Percentiles rank a stretch among this genome's conserved stretches.
phyloP scores from a whole-genome alignment of 2,329 filamentous ascomycete genomes.

The Apiospora pterosperma region DNA sequence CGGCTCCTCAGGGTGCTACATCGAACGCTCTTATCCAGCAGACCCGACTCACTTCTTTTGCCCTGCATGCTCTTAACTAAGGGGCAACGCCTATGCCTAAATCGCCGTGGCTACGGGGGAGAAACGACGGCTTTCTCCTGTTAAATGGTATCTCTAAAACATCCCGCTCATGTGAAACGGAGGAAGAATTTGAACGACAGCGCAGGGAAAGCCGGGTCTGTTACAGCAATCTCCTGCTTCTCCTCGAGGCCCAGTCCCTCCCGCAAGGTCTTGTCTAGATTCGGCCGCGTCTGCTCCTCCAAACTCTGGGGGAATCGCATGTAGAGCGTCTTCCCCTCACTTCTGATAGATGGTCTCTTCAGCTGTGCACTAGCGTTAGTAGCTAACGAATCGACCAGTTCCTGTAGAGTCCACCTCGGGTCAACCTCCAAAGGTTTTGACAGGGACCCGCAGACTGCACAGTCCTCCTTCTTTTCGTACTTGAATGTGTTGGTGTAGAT shows the following conservation, averaged over 20 bases:
- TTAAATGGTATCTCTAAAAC: conserved; percentile 8
- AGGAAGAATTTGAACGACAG: conserved; percentile 60
- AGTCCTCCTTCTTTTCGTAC: conserved; percentile 91
- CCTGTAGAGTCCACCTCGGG: conserved; percentile 68
- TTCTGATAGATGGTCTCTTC: conserved; percentile 85
- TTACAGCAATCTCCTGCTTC: conserved; percentile 87
- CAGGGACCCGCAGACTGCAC: conserved; percentile 85
- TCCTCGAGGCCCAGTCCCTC: conserved; percentile 67
- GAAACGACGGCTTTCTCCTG: neutral
- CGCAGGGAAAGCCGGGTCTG: conserved; percentile 82
- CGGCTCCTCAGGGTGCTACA: neutral
- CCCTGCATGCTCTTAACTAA: neutral
- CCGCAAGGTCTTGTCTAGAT: conserved; percentile 72
- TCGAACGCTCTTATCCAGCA: neutral
- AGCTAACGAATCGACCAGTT: conserved; percentile 81
- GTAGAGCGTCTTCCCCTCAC: conserved; percentile 80
- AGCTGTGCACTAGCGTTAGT: conserved; percentile 85
- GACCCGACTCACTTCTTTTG: neutral
- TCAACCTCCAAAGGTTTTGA: conserved; percentile 73
- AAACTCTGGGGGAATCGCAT: conserved; percentile 80
- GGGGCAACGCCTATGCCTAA: neutral
- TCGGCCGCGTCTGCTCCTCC: conserved; percentile 79
- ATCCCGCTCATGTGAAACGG: conserved; percentile 33
- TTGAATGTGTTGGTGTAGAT: conserved; percentile 98
- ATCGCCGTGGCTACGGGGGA: neutral